Evolutionary conservation across 1,139 yeast species (phyloP), one percentile per base, ranked within the genome.

Genomic region (Pichia sp.): DNA sequence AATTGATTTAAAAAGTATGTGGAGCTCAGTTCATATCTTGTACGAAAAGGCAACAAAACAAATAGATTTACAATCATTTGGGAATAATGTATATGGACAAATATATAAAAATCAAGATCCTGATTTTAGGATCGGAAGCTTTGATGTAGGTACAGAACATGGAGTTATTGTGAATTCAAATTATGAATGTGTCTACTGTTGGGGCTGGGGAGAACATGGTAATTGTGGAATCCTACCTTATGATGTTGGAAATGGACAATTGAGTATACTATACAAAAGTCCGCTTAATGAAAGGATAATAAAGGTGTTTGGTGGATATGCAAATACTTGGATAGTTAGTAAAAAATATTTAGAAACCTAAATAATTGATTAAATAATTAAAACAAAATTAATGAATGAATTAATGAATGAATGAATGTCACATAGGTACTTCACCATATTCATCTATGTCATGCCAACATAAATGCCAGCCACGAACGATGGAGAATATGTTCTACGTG

Each of bases 141-240:
- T 71, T 49, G 71, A 72, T 0, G 73, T 78, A 2, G 98, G 98
- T 1, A 87, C 96, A 60, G 98, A 92, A 61, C 98, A 92, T 64
- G 95, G 94, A 0, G 60, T 87, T 28, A 63, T 78, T 2, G 55
- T 73, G 1, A 44, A 61, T 0, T 53, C 60, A 1, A 25, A 68
- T 10, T 25, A 8, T 4, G 52, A 53, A 42, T 52, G 56, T 5
- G 81, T 86, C 0, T 70, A 62, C 48, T 76, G 90, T 3, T 92
- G 97, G 97, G 98, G 98, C 0, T 92, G 98, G 98, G 97, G 97
- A 30, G 98, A 92, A 62, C 98, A 92, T 63, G 97, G 98, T 0
- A 92, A 92, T 62, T 90, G 97, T 66, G 97, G 97, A 3, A 60
- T 18, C 55, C 54, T 26, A 50, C 18, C 18, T 18, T 18, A 18